phyloP scores from a whole-genome alignment of 225 moss, liverwort and hornwort genomes.

The Thuidium tamariscinum region DNA sequence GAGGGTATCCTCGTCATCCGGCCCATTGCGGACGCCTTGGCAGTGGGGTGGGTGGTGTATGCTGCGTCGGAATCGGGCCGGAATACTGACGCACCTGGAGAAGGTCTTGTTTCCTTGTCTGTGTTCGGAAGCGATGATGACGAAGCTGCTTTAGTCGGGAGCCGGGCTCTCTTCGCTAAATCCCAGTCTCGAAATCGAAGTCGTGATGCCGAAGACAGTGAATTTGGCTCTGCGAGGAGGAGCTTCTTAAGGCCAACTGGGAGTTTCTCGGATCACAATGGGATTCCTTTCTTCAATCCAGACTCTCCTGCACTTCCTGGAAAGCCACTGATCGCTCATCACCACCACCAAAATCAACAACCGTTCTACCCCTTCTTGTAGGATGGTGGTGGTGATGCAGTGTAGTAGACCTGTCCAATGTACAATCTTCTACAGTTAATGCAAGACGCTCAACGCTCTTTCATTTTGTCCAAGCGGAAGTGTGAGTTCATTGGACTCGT shows the following conservation, averaged over 20 bases:
- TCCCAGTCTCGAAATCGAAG: constrained; percentile 15
- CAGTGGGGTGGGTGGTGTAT: constrained; percentile 66
- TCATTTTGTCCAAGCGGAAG: constrained; percentile 1
- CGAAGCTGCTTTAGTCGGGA: constrained; percentile 41
- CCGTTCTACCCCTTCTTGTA: constrained; percentile 51
- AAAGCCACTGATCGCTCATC: constrained; percentile 50
- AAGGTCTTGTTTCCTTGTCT: constrained; percentile 49
- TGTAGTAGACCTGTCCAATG: neutral
- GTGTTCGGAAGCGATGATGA: constrained; percentile 63
- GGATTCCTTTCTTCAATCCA: constrained; percentile 38
- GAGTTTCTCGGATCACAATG: constrained; percentile 50
- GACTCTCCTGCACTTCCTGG: constrained; percentile 76
- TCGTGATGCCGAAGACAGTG: neutral
- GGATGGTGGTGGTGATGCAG: constrained; percentile 1
- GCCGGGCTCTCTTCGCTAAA: constrained; percentile 43
- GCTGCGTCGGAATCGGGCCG: constrained; percentile 37
- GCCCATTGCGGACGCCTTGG: constrained; percentile 86
- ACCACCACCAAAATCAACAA: constrained; percentile 8
- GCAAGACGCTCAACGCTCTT: constrained; percentile 15
- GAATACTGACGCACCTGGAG: constrained; percentile 32
- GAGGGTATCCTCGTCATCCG: constrained; percentile 82
- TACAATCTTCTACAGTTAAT: constrained; percentile 15
- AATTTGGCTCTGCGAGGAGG: constrained; percentile 28
- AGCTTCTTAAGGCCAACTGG: constrained; percentile 32
- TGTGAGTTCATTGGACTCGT: neutral